Conservation (phyloP, 2,329 filamentous ascomycete species). For the Aspergillus latus region DNA sequence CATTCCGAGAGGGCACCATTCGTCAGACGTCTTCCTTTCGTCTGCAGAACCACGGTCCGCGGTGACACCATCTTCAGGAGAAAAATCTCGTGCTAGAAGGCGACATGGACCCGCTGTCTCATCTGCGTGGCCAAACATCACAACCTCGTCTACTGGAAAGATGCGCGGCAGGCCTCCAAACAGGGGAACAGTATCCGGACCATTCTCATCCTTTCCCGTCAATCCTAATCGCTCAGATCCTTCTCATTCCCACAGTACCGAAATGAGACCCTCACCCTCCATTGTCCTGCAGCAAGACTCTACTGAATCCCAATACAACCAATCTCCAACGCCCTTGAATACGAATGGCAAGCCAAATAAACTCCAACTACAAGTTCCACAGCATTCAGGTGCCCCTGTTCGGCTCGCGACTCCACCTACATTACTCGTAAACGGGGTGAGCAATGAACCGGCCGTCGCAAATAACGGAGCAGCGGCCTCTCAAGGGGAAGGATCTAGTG, state of each 20-base stretch:
- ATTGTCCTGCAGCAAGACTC: slow-evolving; percentile 45
- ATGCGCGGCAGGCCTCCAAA: slow-evolving; percentile 76
- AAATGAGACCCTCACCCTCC: slow-evolving; percentile 40
- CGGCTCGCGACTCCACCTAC: slow-evolving; percentile 46
- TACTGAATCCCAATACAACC: slow-evolving; percentile 26
- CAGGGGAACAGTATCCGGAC: slow-evolving; percentile 63
- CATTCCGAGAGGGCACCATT: slow-evolving; percentile 54
- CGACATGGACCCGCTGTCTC: slow-evolving; percentile 85
- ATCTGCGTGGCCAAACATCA: slow-evolving; percentile 78
- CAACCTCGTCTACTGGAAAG: slow-evolving; percentile 64
- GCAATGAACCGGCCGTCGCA: slow-evolving; percentile 21
- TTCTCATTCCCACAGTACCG: slow-evolving; percentile 44
- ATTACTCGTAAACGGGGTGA: slow-evolving; percentile 41
- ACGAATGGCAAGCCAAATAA: slow-evolving; percentile 34
- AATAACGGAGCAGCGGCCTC: slow-evolving; percentile 19
- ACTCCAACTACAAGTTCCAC: slow-evolving; percentile 46
- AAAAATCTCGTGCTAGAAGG: slow-evolving; percentile 49
- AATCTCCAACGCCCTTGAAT: slow-evolving; percentile 27
- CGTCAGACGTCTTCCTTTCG: slow-evolving; percentile 36
- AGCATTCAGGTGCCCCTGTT: slow-evolving; percentile 41
- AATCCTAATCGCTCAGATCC: slow-evolving; percentile 55
- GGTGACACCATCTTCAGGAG: slow-evolving; percentile 59
- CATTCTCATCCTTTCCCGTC: slow-evolving; percentile 68
- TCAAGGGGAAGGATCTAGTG: slow-evolving; percentile 4
- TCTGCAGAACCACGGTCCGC: slow-evolving; percentile 67